Evolutionary conservation across 257 asterid species (phyloP).

Genomic region (Cruciata laevipes): DNA sequence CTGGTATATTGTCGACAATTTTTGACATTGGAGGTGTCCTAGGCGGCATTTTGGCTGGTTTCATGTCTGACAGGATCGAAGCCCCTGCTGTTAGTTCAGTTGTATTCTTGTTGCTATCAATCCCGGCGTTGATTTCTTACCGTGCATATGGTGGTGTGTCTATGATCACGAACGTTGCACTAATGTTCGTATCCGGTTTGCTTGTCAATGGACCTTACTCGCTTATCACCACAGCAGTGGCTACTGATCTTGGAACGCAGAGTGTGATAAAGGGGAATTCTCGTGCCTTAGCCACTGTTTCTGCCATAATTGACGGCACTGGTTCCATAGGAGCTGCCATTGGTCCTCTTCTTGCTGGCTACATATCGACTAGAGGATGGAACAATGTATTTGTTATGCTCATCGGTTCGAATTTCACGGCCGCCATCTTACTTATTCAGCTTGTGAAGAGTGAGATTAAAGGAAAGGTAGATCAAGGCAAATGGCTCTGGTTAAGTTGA

Average conservation of each 20-base stretch:
- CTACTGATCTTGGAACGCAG: constrained; percentile 94
- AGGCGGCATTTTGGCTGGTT: constrained; percentile 89
- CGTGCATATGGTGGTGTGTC: constrained; percentile 74
- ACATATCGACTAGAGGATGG: constrained; percentile 89
- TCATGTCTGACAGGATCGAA: constrained; percentile 61
- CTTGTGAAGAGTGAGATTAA: constrained; percentile 59
- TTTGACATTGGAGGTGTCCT: constrained; percentile 86
- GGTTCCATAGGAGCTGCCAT: constrained; percentile 94
- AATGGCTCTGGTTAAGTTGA: constrained; percentile 55
- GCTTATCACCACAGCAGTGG: constrained; percentile 87
- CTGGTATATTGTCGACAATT: constrained; percentile 80
- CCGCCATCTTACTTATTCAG: constrained; percentile 47
- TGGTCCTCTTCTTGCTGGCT: constrained; percentile 96
- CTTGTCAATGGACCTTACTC: constrained; percentile 90
- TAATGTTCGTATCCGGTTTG: constrained; percentile 72
- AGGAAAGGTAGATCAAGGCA: constrained; percentile 58
- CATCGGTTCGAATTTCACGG: constrained; percentile 44
- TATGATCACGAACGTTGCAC: constrained; percentile 38
- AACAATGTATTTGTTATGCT: constrained; percentile 78
- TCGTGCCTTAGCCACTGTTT: constrained; percentile 82
- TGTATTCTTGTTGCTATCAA: constrained; percentile 50
- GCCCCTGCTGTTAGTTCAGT: constrained; percentile 81
- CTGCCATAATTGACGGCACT: constrained; percentile 94
- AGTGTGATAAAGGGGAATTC: constrained; percentile 50
- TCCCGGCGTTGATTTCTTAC: constrained; percentile 64